Conservation (phyloP, 2,329 filamentous ascomycete genomes). For the Diaporthe sp. region DNA sequence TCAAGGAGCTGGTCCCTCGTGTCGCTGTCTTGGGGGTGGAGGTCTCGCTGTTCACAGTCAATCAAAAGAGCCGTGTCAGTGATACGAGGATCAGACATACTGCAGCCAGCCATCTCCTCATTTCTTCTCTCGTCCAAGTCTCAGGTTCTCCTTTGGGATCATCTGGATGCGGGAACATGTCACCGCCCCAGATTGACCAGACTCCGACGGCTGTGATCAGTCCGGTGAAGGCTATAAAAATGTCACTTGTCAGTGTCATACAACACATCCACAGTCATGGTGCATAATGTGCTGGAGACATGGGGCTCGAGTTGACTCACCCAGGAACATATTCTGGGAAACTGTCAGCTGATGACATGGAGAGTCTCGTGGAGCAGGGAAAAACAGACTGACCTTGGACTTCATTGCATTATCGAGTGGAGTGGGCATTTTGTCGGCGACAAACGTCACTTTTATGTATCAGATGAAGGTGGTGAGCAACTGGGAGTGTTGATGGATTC, state of each 20-base stretch:
- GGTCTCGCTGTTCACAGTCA: slow-evolving; percentile 51
- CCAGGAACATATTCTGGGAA: slow-evolving; percentile 74
- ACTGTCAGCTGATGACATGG: not conserved
- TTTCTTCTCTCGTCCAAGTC: slow-evolving; percentile 82
- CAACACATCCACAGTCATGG: not conserved
- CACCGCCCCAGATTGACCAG: slow-evolving; percentile 87
- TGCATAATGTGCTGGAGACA: not conserved
- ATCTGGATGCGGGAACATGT: slow-evolving; percentile 79
- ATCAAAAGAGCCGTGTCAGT: not conserved
- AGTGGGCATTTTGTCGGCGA: slow-evolving; percentile 69
- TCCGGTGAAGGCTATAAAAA: slow-evolving; percentile 76
- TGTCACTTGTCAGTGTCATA: not conserved
- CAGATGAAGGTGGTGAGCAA: not conserved
- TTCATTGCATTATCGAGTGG: slow-evolving; percentile 74
- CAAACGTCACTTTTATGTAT: not conserved
- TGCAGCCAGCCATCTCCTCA: slow-evolving; percentile 81
- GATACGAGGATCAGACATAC: slow-evolving; percentile 62
- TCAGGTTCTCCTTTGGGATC: slow-evolving; percentile 82
- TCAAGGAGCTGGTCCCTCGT: slow-evolving; percentile 59
- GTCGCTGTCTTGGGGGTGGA: slow-evolving; percentile 55
- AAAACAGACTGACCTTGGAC: slow-evolving; percentile 68
- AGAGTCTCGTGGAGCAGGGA: slow-evolving; percentile 4
- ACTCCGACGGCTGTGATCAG: slow-evolving; percentile 83
- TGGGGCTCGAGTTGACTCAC: slow-evolving; percentile 51
- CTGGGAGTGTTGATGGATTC: not conserved